A percentile compares a stretch with the other conserved stretches of the same genome.
phyloP scores from a whole-genome alignment of 208 protist genomes.

The Leishmania arabica region DNA sequence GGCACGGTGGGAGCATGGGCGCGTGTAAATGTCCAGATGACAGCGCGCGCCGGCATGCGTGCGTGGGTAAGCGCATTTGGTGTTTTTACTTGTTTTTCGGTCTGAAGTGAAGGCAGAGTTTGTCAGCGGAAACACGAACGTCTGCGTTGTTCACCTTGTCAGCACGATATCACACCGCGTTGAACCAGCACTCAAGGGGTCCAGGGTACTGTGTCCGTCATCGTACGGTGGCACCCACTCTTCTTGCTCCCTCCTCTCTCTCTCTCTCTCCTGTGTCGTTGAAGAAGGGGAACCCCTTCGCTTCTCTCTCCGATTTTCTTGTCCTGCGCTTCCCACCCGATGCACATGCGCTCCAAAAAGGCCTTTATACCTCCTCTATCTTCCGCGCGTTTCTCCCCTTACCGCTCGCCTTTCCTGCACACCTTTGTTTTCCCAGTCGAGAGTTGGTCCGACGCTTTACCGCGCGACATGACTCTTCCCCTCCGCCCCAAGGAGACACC shows the following conservation, averaged over 20 bases:
- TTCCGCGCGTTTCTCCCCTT: neutral
- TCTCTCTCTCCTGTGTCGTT: neutral
- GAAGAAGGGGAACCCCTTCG: neutral
- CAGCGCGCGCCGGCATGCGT: neutral
- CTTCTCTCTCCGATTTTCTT: neutral
- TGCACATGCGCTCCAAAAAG: no score
- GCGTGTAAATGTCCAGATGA: neutral
- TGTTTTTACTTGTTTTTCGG: neutral
- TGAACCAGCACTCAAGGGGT: neutral
- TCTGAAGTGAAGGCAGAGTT: neutral
- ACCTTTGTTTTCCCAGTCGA: neutral
- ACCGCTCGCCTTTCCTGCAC: neutral
- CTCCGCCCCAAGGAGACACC: no score
- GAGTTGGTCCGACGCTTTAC: neutral
- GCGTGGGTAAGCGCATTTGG: neutral
- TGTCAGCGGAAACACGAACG: neutral
- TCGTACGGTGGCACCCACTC: neutral
- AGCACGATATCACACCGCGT: neutral
- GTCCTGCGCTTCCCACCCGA: no score
- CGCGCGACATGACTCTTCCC: neutral
- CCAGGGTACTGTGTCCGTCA: neutral
- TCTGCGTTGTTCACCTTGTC: neutral
- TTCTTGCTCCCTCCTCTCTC: neutral
- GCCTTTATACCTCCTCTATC: neutral
- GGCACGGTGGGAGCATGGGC: neutral